Conservation (phyloP, 176 grass and related monocot species). For the Aegilops bicornis region DNA sequence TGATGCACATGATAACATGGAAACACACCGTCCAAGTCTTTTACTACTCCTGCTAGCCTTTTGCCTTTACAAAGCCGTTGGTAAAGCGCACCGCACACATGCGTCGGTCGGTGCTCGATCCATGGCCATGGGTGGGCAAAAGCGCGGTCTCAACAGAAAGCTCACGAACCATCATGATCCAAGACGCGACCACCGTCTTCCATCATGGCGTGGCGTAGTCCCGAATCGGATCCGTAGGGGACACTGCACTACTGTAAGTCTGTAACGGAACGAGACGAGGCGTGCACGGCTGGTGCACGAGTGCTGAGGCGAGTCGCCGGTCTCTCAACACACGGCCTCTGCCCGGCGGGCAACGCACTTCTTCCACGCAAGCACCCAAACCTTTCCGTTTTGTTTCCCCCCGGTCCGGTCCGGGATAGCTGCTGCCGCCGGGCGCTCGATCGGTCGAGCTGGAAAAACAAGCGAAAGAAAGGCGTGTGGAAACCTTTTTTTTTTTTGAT, state of each 20-base stretch:
- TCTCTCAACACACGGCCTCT: no score
- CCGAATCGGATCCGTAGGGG: neutral
- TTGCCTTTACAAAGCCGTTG: neutral
- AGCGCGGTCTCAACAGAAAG: neutral
- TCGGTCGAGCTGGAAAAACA: neutral
- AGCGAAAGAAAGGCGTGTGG: neutral
- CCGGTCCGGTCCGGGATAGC: neutral
- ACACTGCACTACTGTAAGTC: neutral
- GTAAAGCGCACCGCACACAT: neutral
- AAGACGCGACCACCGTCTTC: neutral
- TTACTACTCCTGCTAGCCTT: no score
- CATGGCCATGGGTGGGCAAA: neutral
- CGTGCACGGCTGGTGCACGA: neutral
- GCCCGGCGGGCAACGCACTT: no score
- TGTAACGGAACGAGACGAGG: neutral
- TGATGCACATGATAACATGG: neutral
- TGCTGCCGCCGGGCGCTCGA: neutral
- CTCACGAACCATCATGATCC: neutral
- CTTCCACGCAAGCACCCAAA: neutral
- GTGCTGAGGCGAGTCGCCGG: neutral
- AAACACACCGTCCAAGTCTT: neutral
- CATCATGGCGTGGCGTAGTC: neutral
- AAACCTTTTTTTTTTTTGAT: neutral
- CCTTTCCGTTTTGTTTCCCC: neutral
- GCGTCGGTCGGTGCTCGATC: neutral